A percentile compares a stretch with the other conserved stretches of the same genome.
These are phyloP conservation scores for Xylaria sp. DNA, from an alignment of 2,329 filamentous ascomycete species.

Conservation along the genomic window DNA sequence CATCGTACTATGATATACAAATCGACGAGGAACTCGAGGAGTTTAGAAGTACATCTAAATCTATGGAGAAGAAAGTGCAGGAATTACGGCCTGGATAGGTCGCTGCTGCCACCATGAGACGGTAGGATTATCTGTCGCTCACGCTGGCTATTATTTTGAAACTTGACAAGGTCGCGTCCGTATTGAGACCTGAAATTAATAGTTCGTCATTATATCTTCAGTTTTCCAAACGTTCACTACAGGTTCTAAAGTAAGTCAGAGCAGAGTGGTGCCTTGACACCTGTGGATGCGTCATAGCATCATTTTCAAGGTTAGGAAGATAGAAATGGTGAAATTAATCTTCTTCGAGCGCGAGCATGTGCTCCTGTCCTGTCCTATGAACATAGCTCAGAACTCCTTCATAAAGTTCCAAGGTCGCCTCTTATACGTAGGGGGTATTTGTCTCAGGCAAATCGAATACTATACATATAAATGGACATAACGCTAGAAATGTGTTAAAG, in stretches of 20 bases:
- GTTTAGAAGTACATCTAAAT: not conserved
- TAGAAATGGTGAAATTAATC: too few relatives aligned
- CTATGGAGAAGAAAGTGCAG: not conserved
- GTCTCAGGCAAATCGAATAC: too few relatives aligned
- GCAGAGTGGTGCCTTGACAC: too few relatives aligned
- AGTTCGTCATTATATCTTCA: not conserved
- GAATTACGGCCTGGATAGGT: not conserved
- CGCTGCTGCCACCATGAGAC: not conserved
- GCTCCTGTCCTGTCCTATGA: too few relatives aligned
- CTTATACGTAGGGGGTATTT: too few relatives aligned
- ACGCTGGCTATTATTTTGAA: not conserved
- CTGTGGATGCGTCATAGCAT: too few relatives aligned
- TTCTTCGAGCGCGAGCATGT: too few relatives aligned
- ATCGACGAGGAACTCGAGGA: not conserved
- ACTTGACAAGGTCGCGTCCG: not conserved
- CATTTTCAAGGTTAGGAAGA: not conserved
- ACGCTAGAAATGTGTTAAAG: too few relatives aligned
- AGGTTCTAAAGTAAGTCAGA: too few relatives aligned
- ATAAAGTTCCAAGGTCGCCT: too few relatives aligned
- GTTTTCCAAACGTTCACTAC: not conserved
- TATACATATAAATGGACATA: too few relatives aligned
- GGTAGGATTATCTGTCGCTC: not conserved
- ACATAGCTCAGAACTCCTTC: too few relatives aligned
- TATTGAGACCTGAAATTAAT: not conserved
- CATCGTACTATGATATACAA: not conserved